A percentile compares a stretch with the other conserved stretches of the same genome.
phyloP scores from a whole-genome alignment of 2,329 filamentous ascomycete genomes.

The Calonectria pseudoturangicola region DNA sequence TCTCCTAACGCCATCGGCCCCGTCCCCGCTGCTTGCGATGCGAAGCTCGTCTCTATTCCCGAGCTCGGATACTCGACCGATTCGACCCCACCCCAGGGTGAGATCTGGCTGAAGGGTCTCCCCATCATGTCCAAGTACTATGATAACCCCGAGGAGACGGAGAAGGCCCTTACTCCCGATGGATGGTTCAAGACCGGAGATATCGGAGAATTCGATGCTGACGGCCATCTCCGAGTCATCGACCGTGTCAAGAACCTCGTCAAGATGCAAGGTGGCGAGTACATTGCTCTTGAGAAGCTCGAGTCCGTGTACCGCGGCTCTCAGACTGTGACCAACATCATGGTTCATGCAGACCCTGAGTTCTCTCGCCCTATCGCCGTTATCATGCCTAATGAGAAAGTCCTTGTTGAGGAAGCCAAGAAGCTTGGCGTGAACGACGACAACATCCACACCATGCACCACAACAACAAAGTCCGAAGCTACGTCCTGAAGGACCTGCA shows the following conservation, averaged over 20 bases:
- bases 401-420: slow-evolving; percentile 75
- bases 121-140: slow-evolving; percentile 87
- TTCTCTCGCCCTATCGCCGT: slow-evolving; percentile 88
- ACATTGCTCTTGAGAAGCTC: slow-evolving; percentile 96
- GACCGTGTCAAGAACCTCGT: slow-evolving; percentile 99
- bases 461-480: slow-evolving; percentile 78
- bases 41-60: slow-evolving; percentile 93
- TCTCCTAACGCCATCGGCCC: slow-evolving; percentile 86
- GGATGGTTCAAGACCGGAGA: slow-evolving; percentile 99
- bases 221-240: slow-evolving; percentile 90
- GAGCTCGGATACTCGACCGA: slow-evolving; percentile 90
- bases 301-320: slow-evolving; percentile 92
- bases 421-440: slow-evolving; percentile 79
- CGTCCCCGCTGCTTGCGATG: slow-evolving; percentile 84
- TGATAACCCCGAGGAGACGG: slow-evolving; percentile 89
- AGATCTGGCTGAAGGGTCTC: slow-evolving; percentile 90
- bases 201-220: slow-evolving; percentile 89
- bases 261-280: slow-evolving; percentile 96
- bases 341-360: slow-evolving; percentile 86
- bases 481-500: slow-evolving; percentile 81
- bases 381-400: slow-evolving; percentile 81
- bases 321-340: slow-evolving; percentile 88
- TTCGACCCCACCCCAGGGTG: slow-evolving; percentile 88
- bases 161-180: slow-evolving; percentile 84
- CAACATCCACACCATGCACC: slow-evolving; percentile 81